phyloP scores from a whole-genome alignment of 495 filamentous ascomycete species.

The Neurospora tetrasperma region DNA sequence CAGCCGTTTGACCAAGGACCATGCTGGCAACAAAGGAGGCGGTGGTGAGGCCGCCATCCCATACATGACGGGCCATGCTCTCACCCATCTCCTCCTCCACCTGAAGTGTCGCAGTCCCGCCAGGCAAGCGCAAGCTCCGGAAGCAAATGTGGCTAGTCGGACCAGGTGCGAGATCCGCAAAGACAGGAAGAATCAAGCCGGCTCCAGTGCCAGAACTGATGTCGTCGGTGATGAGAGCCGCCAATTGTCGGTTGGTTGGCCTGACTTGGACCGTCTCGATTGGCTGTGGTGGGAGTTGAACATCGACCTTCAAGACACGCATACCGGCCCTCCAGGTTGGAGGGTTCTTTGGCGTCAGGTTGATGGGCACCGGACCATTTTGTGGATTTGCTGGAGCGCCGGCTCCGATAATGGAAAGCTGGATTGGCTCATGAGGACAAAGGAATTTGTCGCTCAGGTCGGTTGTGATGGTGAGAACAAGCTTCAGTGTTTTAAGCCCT shows the following conservation, averaged over 20 bases:
- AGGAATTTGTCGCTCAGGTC: constrained; percentile 84
- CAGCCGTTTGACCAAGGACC: constrained; percentile 6
- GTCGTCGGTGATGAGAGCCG: constrained; percentile 21
- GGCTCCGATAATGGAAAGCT: constrained; percentile 38
- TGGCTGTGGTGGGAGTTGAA: constrained; percentile 17
- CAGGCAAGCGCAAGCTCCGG: constrained; percentile 25
- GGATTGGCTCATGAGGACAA: constrained; percentile 49
- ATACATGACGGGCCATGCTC: constrained; percentile 90
- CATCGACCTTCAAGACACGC: constrained; percentile 31
- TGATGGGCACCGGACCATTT: constrained; percentile 19
- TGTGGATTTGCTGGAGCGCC: constrained; percentile 40
- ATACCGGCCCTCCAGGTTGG: constrained; percentile 30
- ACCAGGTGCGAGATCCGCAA: constrained; percentile 20
- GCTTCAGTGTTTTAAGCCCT: constrained; percentile 23
- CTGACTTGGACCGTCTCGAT: constrained; percentile 28
- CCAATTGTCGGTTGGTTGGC: constrained; percentile 20
- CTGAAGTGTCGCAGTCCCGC: constrained; percentile 19
- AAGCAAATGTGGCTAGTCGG: constrained; percentile 18
- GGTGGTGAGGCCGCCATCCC: constrained; percentile 49
- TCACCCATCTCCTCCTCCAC: constrained; percentile 91
- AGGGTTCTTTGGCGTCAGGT: constrained; percentile 6
- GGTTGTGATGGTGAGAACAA: constrained; percentile 70
- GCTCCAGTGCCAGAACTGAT: constrained; percentile 11
- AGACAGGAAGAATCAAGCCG: constrained; percentile 30
- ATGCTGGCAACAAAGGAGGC: constrained; percentile 28